Conservation (phyloP, 768 basidiomycete genomes). For the Tricholoma bakamatsutake region DNA sequence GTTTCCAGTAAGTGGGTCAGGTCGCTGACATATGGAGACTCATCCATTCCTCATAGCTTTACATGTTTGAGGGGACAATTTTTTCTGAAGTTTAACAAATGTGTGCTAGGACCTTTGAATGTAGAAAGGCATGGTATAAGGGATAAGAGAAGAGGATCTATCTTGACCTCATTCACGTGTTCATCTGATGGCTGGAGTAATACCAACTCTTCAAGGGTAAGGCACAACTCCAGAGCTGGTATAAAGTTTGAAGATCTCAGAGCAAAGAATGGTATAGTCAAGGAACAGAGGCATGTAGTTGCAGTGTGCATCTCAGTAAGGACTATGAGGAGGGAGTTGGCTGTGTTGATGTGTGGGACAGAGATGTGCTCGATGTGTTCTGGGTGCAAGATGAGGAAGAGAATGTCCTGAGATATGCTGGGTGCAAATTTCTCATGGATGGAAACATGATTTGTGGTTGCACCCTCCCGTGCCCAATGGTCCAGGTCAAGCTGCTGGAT, state of each 20-base stretch:
- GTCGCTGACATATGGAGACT: conserved; percentile 17
- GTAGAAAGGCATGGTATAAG: conserved; percentile 17
- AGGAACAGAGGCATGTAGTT: conserved; percentile 15
- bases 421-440: conserved; percentile 25
- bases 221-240: conserved; percentile 22
- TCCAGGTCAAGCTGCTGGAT: conserved; percentile 27
- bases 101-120: conserved; percentile 26
- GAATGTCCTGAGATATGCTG: conserved; percentile 22
- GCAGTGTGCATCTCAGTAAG: conserved; percentile 12
- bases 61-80: conserved; percentile 18
- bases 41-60: conserved; percentile 25
- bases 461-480: conserved; percentile 33
- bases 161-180: conserved; percentile 11
- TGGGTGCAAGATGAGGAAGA: conserved; percentile 23
- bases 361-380: conserved; percentile 24
- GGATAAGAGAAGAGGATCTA: conserved; percentile 12
- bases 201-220: conserved; percentile 23
- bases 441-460: conserved; percentile 26
- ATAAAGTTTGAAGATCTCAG: conserved; percentile 20
- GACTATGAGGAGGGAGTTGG: conserved; percentile 21
- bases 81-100: conserved; percentile 15
- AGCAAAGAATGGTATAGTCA: conserved; percentile 23
- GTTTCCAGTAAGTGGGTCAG: conserved; percentile 14
- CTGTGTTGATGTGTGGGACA: conserved; percentile 27
- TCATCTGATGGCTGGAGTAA: conserved; percentile 26